phyloP scores from a whole-genome alignment of 257 asterid genomes.

The Fraxinus excelsior region DNA sequence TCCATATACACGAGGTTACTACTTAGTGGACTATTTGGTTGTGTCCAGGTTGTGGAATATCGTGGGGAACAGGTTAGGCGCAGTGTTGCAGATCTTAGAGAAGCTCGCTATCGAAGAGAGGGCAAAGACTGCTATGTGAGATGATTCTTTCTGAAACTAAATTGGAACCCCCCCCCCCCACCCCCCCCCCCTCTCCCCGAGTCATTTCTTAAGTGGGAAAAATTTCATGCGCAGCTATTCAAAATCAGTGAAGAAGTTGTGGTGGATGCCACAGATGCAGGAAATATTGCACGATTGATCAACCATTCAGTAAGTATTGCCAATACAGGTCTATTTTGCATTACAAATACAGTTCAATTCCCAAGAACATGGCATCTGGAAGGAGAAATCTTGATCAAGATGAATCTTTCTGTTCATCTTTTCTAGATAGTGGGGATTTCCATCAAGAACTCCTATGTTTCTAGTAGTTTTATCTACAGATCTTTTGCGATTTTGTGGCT shows the following conservation, averaged over 20 bases:
- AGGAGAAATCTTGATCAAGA: background rate
- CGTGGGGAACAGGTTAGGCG: slow-evolving; percentile 99
- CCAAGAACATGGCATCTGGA: background rate
- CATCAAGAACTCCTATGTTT: too few relatives aligned
- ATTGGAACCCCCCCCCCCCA: too few relatives aligned
- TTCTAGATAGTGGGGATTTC: background rate
- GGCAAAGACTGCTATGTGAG: slow-evolving; percentile 98
- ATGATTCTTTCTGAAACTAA: background rate
- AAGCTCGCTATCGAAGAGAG: slow-evolving; percentile 72
- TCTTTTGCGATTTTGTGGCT: background rate
- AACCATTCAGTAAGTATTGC: slow-evolving; percentile 80
- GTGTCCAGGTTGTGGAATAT: slow-evolving; percentile 86
- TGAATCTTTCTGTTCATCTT: background rate
- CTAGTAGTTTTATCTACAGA: too few relatives aligned
- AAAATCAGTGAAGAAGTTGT: slow-evolving; percentile 97
- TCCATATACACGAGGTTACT: background rate
- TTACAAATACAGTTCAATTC: background rate
- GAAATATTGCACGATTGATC: slow-evolving; percentile 93
- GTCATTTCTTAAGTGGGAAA: background rate
- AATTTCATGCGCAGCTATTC: slow-evolving; percentile 64
- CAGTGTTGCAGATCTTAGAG: slow-evolving; percentile 93
- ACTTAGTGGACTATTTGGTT: slow-evolving; percentile 5
- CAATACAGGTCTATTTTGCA: background rate
- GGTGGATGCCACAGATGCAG: slow-evolving; percentile 96
- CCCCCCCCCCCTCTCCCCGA: too few relatives aligned